Conservation (phyloP, 2,329 filamentous ascomycete genomes). For the Amphichorda felina region DNA sequence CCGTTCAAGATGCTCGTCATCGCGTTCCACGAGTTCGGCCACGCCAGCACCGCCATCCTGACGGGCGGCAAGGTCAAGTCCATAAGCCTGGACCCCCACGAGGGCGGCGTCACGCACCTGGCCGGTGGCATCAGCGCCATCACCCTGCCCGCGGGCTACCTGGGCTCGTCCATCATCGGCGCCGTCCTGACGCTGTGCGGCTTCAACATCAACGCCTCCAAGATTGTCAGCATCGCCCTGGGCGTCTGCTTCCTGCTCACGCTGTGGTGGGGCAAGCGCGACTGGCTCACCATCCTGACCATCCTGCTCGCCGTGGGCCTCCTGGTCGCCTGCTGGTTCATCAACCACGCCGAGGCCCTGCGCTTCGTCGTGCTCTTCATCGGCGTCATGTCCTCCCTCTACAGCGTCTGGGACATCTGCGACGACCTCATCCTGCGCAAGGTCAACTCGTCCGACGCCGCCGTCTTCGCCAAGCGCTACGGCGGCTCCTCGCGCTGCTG, state of each 20-base stretch:
- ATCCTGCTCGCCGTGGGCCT: conserved; percentile 59
- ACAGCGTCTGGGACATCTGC: conserved; percentile 78
- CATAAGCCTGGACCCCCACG: conserved; percentile 64
- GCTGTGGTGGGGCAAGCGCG: conserved; percentile 68
- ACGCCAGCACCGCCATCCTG: conserved; percentile 59
- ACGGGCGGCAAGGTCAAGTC: conserved; percentile 65
- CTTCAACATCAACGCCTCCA: conserved; percentile 71
- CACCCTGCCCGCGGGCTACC: conserved; percentile 66
- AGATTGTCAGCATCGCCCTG: conserved; percentile 63
- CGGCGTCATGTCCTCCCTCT: conserved; percentile 70
- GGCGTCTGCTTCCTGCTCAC: conserved; percentile 68
- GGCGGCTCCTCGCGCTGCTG: conserved; percentile 72
- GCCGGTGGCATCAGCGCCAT: conserved; percentile 57
- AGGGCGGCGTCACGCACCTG: conserved; percentile 72
- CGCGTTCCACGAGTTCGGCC: conserved; percentile 71
- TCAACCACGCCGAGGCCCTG: conserved; percentile 61
- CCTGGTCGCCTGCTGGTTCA: conserved; percentile 68
- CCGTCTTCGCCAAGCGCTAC: conserved; percentile 66
- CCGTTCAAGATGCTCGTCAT: conserved; percentile 85
- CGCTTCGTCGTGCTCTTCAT: conserved; percentile 70
- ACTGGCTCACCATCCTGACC: conserved; percentile 67
- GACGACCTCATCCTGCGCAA: conserved; percentile 72
- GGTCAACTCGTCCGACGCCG: conserved; percentile 69
- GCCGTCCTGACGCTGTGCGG: conserved; percentile 69
- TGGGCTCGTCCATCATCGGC: conserved; percentile 67